These are phyloP conservation scores for Venturia pyrina DNA, from an alignment of 2,329 filamentous ascomycete species.

Conservation along the genomic window DNA sequence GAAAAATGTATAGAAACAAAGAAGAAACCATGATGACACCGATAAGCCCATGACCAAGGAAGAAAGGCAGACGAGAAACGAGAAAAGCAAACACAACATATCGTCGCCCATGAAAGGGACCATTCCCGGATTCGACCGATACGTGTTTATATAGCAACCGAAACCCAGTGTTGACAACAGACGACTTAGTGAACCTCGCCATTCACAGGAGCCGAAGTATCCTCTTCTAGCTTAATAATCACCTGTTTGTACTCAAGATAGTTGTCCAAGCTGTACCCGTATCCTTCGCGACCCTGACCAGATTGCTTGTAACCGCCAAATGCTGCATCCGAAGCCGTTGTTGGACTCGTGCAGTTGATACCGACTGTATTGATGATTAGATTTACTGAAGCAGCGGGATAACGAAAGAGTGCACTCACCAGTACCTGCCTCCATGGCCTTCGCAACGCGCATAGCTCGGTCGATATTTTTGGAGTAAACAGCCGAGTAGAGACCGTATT, in stretches of 20 bases:
- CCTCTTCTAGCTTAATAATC: conserved; percentile 17
- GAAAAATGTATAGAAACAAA: too few species aligned
- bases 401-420: conserved; percentile 18
- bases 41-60: too few species aligned
- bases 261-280: conserved; percentile 21
- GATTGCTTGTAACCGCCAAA: conserved; percentile 26
- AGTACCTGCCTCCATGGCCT: conserved; percentile 22
- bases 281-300: conserved; percentile 23
- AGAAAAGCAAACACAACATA: too few species aligned
- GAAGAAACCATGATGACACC: too few species aligned
- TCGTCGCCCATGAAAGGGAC: too few species aligned
- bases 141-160: too few species aligned
- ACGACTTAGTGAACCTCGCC: neutral
- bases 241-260: conserved; percentile 26
- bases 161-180: too few species aligned
- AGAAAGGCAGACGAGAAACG: too few species aligned
- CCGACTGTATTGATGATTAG: neutral
- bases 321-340: conserved; percentile 14
- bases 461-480: conserved; percentile 20
- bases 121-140: too few species aligned
- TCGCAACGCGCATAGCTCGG: conserved; percentile 22
- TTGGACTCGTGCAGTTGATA: conserved; percentile 10
- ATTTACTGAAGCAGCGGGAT: conserved; percentile 11
- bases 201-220: too few species aligned
- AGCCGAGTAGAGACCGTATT: conserved; percentile 17